Evolutionary conservation across 305 asterid genomes (phyloP).

Genomic region (Striga hermonthica): DNA sequence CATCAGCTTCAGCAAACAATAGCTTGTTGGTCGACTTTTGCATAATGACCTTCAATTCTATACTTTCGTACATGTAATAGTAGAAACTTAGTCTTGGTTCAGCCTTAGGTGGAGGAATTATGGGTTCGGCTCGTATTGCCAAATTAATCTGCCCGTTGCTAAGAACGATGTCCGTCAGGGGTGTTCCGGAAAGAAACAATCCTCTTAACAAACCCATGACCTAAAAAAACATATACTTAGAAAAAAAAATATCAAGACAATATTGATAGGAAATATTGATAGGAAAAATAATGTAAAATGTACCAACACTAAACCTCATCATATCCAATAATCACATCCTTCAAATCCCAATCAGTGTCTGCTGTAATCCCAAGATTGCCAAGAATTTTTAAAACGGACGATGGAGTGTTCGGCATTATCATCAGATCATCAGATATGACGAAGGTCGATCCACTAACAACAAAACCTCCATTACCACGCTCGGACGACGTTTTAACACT

Average conservation of each 20-base stretch:
- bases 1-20: conserved; percentile 11
- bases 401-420: neutral
- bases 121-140: neutral
- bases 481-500: neutral
- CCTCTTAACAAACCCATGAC: conserved; percentile 13
- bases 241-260: neutral
- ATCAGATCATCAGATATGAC: conserved; percentile 8
- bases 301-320: conserved; percentile 20
- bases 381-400: neutral
- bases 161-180: neutral
- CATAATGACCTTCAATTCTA: neutral
- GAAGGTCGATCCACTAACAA: neutral
- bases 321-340: neutral
- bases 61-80: neutral
- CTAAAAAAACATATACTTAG: neutral
- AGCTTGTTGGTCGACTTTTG: conserved; percentile 4
- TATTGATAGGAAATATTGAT: neutral
- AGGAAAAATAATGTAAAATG: neutral
- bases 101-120: neutral
- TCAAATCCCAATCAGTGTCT: neutral
- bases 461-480: conserved; percentile 16
- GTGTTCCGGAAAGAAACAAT: neutral
- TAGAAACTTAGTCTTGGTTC: neutral
- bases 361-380: conserved; percentile 9
- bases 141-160: neutral